A percentile compares a stretch with the other conserved stretches of the same genome.
phyloP scores from a whole-genome alignment of 2,329 filamentous ascomycete species.

The Phaeosphaeria sp. region DNA sequence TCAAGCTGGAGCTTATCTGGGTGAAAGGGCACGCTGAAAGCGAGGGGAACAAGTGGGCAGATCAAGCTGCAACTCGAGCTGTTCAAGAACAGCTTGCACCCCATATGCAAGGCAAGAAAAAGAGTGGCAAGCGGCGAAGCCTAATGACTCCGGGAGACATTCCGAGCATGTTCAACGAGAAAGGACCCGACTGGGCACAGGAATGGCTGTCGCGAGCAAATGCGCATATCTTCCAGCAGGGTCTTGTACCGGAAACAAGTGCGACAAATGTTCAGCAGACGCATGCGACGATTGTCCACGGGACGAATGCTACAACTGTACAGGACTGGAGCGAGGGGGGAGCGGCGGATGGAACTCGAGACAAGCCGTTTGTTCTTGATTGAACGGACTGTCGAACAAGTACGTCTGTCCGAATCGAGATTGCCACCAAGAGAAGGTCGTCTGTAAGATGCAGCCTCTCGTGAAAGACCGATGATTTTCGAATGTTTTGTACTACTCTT shows the following conservation, averaged over 20 bases:
- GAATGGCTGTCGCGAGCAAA: conserved; percentile 6
- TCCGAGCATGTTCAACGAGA: background rate
- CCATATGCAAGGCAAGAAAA: background rate
- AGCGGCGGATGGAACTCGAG: too few species aligned
- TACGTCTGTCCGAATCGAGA: too few species aligned
- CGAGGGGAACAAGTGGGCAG: conserved; percentile 10
- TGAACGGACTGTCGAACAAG: too few species aligned
- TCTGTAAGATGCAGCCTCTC: too few species aligned
- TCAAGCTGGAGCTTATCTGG: conserved; percentile 13
- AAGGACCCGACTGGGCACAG: conserved; percentile 7
- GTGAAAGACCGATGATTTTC: background rate
- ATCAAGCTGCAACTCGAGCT: conserved; percentile 1
- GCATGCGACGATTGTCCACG: too few species aligned
- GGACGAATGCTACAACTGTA: too few species aligned
- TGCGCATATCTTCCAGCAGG: background rate
- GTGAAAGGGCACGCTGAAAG: conserved; percentile 16
- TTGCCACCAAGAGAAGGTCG: too few species aligned
- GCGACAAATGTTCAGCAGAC: too few species aligned
- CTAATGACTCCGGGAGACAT: background rate
- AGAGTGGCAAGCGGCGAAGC: too few species aligned
- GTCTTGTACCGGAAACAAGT: too few species aligned
- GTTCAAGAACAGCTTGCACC: background rate
- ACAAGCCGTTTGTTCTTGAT: too few species aligned
- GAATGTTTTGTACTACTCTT: background rate
- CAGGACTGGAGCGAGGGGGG: too few species aligned